A percentile compares a stretch with the other conserved stretches of the same genome.
Conservation (phyloP, 352 stramenopile species). For the Globisporangium orthogonon region DNA sequence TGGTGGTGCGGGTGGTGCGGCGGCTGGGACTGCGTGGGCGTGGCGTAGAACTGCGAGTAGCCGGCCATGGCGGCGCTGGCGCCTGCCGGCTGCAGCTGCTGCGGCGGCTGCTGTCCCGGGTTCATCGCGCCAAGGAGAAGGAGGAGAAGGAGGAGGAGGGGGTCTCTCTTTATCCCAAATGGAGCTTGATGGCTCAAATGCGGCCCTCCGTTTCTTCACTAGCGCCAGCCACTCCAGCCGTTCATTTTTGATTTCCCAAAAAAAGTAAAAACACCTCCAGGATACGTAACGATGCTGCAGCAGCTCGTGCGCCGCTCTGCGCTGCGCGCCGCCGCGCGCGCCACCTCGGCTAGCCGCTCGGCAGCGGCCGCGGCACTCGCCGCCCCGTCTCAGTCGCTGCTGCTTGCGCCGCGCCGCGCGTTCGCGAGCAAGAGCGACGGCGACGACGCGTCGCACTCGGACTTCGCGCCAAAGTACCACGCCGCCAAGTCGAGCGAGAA, state of each 20-base stretch:
- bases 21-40: constrained; percentile 12
- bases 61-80: constrained; percentile 44
- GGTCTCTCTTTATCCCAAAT: background rate
- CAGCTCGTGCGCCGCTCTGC: constrained; percentile 28
- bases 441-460: constrained; percentile 72
- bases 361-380: background rate
- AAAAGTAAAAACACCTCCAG: too few species aligned
- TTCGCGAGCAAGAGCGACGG: constrained; percentile 35
- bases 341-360: background rate
- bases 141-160: background rate
- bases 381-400: constrained; percentile 1
- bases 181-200: too few species aligned
- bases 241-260: too few species aligned
- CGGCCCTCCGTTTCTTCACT: too few species aligned
- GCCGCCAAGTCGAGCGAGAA: constrained; percentile 80
- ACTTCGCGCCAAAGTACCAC: constrained; percentile 87
- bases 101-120: constrained; percentile 22
- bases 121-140: constrained; percentile 19
- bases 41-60: constrained; percentile 63
- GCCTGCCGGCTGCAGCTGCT: constrained; percentile 25
- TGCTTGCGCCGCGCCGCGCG: constrained; percentile 15
- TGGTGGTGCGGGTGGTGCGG: constrained; percentile 6
- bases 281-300: constrained; percentile 25
- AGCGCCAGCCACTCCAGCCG: too few species aligned
- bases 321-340: constrained; percentile 11